Conservation (phyloP, 192 early-diverging fungal species). For the Coemansia interrupta region DNA sequence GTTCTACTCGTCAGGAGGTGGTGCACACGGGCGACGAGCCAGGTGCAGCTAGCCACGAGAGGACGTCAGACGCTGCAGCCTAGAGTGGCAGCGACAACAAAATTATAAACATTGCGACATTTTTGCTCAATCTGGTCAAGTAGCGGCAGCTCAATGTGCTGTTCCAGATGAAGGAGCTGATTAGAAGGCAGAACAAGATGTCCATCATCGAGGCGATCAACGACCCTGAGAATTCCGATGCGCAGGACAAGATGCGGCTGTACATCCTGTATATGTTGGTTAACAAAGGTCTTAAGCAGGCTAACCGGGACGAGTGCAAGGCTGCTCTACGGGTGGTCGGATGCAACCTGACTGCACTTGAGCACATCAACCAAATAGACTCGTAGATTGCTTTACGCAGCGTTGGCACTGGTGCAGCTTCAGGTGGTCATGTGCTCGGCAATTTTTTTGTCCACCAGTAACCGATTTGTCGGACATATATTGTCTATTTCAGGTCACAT, state of each 20-base stretch:
- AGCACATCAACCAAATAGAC: conserved; percentile 75
- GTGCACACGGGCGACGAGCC: no score
- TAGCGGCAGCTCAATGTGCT: conserved; percentile 90
- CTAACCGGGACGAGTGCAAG: conserved; percentile 84
- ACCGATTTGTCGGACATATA: conserved; percentile 66
- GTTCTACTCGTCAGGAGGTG: no score
- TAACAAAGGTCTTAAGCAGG: conserved; percentile 64
- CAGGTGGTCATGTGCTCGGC: conserved; percentile 41
- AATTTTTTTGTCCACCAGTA: conserved; percentile 72
- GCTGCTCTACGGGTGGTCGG: conserved; percentile 70
- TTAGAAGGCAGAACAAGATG: conserved; percentile 73
- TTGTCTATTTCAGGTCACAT: no score
- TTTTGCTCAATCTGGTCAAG: conserved; percentile 84
- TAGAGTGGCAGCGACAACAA: no score
- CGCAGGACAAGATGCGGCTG: conserved; percentile 87
- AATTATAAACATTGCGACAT: conserved; percentile 97
- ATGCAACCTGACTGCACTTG: conserved; percentile 68
- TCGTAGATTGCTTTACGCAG: conserved; percentile 21
- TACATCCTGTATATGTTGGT: conserved; percentile 86
- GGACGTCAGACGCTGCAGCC: no score
- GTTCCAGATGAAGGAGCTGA: conserved; percentile 89
- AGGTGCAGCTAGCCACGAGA: no score
- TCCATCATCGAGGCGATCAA: conserved; percentile 77
- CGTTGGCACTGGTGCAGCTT: conserved; percentile 5
- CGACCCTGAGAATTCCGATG: conserved; percentile 74